Evolutionary conservation across 495 filamentous ascomycete species (phyloP).

Genomic region (Pseudevernia furfuracea): DNA sequence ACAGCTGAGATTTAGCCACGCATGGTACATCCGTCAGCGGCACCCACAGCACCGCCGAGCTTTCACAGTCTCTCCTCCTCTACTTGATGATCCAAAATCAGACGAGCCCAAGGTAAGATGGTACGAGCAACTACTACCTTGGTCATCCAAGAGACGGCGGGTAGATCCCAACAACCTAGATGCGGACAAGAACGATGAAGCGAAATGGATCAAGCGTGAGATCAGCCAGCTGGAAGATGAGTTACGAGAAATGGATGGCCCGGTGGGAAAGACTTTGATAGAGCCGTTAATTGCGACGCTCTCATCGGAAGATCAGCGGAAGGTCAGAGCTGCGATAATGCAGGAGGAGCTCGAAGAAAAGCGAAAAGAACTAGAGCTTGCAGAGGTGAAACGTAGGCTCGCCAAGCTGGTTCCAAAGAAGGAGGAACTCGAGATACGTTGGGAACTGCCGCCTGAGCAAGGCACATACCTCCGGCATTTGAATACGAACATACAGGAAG

Average conservation of each 20-base stretch:
- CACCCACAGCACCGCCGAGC: background rate
- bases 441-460: slow-evolving; percentile 24
- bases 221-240: slow-evolving; percentile 48
- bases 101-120: slow-evolving; percentile 24
- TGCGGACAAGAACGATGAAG: slow-evolving; percentile 43
- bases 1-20: background rate
- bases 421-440: slow-evolving; percentile 22
- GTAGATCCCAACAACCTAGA: slow-evolving; percentile 49
- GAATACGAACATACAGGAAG: slow-evolving; percentile 24
- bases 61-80: slow-evolving; percentile 14
- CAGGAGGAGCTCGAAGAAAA: slow-evolving; percentile 24
- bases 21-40: slow-evolving; percentile 3
- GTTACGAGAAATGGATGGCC: slow-evolving; percentile 41
- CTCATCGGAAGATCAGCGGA: slow-evolving; percentile 40
- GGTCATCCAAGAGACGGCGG: slow-evolving; percentile 29
- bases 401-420: slow-evolving; percentile 30
- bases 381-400: slow-evolving; percentile 10
- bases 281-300: slow-evolving; percentile 33
- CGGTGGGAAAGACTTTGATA: slow-evolving; percentile 25
- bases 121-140: slow-evolving; percentile 25
- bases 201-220: slow-evolving; percentile 38
- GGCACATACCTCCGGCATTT: slow-evolving; percentile 23
- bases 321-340: slow-evolving; percentile 22
- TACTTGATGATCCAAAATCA: slow-evolving; percentile 4
- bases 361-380: slow-evolving; percentile 4